These are phyloP conservation scores for Solanum hybrid DNA, from an alignment of 305 asterid genomes.

Conservation along the genomic window DNA sequence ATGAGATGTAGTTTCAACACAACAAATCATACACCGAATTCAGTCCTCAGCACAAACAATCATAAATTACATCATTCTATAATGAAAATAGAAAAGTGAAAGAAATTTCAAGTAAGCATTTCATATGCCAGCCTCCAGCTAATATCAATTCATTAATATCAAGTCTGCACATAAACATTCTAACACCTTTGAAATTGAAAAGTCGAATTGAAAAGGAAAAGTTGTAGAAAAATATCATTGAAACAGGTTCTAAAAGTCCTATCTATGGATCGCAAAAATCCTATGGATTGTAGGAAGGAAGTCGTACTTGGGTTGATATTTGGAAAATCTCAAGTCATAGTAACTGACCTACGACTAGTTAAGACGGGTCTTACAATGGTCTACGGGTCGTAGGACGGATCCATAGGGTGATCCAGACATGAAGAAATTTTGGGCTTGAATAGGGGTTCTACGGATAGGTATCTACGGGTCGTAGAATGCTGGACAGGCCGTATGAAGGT, in stretches of 20 bases:
- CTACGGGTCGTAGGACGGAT: neutral
- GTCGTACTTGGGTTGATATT: neutral
- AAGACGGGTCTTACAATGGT: neutral
- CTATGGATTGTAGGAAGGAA: neutral
- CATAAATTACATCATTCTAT: neutral
- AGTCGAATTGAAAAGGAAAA: neutral
- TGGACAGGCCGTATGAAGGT: neutral
- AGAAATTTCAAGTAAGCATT: neutral
- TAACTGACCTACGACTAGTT: neutral
- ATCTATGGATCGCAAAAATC: neutral
- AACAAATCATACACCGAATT: neutral
- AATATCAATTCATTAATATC: neutral
- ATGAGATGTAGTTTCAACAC: neutral
- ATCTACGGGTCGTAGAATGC: neutral
- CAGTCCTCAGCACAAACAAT: neutral
- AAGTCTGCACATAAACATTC: neutral
- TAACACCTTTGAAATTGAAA: neutral
- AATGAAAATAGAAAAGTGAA: neutral
- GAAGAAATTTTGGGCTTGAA: neutral
- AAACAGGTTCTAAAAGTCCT: neutral
- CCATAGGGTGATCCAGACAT: neutral
- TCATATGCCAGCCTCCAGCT: neutral
- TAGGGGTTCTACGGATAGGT: neutral
- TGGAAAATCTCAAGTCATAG: neutral
- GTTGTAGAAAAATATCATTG: neutral